phyloP scores from a whole-genome alignment of 331 rosid species.

The Stylosanthes scabra region DNA sequence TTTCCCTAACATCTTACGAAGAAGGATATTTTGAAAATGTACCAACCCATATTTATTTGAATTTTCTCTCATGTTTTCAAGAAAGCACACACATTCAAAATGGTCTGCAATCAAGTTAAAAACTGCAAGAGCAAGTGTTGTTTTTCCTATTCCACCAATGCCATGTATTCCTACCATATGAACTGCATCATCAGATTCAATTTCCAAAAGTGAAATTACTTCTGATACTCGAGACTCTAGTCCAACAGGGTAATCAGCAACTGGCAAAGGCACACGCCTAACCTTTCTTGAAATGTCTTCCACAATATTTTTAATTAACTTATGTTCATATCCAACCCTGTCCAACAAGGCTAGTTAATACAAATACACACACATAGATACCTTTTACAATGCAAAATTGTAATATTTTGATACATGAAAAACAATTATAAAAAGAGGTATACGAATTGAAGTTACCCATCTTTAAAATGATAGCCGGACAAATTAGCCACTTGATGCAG shows the following conservation, averaged over 20 bases:
- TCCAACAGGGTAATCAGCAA: constrained; percentile 26
- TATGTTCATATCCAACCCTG: constrained; percentile 24
- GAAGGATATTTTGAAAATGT: constrained; percentile 27
- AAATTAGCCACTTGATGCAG: neutral
- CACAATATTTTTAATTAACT: neutral
- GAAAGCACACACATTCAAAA: neutral
- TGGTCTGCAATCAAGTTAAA: neutral
- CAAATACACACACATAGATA: no score
- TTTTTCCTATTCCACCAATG: constrained; percentile 28
- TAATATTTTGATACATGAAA: no score
- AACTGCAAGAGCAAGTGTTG: neutral
- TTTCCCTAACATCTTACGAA: neutral
- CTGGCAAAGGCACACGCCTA: neutral
- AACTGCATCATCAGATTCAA: neutral
- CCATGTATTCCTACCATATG: constrained; percentile 6
- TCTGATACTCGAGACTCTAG: neutral
- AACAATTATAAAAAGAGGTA: no score
- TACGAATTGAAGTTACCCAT: neutral
- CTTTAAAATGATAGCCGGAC: neutral
- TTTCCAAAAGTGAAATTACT: neutral
- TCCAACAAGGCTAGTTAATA: no score
- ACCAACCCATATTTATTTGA: neutral
- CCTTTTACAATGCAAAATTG: no score
- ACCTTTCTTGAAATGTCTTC: neutral
- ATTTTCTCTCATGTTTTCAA: constrained; percentile 9